Evolutionary conservation across 805 yeast genomes (phyloP).

Genomic region (Starmera dryadoides): DNA sequence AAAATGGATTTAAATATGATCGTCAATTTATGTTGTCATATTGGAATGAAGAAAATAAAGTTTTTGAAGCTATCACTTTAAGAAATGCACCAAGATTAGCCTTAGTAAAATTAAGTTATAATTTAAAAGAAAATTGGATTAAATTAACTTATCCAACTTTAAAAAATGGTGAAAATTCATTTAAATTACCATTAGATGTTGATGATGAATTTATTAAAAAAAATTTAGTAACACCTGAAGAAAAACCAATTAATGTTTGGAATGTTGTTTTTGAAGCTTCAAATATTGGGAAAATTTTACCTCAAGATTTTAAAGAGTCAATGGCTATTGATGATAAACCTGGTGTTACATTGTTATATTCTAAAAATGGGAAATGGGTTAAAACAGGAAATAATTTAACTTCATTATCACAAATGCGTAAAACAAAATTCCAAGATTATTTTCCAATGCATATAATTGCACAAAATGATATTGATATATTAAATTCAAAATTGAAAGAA

Average conservation of each 20-base stretch:
- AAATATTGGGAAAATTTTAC: conserved; percentile 14
- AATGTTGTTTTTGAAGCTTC: conserved; percentile 10
- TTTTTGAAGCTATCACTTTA: conserved; percentile 10
- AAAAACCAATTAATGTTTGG: conserved; percentile 11
- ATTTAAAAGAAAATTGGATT: conserved; percentile 13
- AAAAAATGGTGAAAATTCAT: conserved; percentile 1
- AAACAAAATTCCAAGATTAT: conserved; percentile 15
- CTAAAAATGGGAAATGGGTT: conserved; percentile 12
- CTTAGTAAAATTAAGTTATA: conserved; percentile 7
- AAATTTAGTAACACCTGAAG: conserved; percentile 3
- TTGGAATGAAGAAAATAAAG: conserved; percentile 9
- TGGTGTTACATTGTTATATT: conserved; percentile 11
- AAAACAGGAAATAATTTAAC: conserved; percentile 6
- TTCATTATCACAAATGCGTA: conserved; percentile 5
- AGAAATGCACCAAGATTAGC: conserved; percentile 11
- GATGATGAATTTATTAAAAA: conserved; percentile 9
- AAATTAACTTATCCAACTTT: conserved; percentile 12
- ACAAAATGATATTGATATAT: conserved; percentile 7
- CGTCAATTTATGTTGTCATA: conserved; percentile 15
- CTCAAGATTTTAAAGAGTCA: conserved; percentile 9
- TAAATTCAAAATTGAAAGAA: conserved; percentile 6
- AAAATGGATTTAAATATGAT: conserved; percentile 15
- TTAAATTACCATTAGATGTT: conserved; percentile 14
- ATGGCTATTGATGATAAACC: conserved; percentile 9
- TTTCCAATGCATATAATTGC: conserved; percentile 14